Evolutionary conservation across 2,329 filamentous ascomycete genomes (phyloP), one percentile per base, ranked within the genome.

Genomic region (Parafenestella ontariensis): DNA sequence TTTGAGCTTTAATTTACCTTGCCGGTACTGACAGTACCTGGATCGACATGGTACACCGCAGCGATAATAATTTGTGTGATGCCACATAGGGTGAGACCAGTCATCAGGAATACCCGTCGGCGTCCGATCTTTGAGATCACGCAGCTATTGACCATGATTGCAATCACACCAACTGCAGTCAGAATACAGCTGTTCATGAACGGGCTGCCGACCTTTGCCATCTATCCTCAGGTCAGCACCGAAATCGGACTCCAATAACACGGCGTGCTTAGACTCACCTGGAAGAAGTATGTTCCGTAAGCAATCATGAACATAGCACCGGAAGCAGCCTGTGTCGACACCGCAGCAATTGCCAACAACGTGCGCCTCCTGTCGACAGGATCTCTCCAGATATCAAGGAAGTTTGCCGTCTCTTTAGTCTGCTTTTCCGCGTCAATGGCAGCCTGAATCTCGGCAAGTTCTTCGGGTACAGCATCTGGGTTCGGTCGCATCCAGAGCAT

Each of bases 151-250:
- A 82, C 67, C 7, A 84, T 62, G 54, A 86, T 82, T 10, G 81
- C 82, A 10, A 81, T 64, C 7, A 85, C 83, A 7, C 84, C 84
- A 21, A 85, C 77, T 1, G 79, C 81, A 10, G 77, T 81, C 9
- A 86, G 72, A 49, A 86, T 84, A 62, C 84, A 85, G 1, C 79
- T 74, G 66, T 85, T 86, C 65, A 82, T 78, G 64, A 87, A 86
- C 1, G 83, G 78, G 31, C 68, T 70, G 3, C 69, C 69, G 5
- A 73, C 69, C 2, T 69, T 49, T 1, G 70, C 70, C 66, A 72
- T 72, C 55, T 70, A 6, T 1, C 0, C 15, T 23, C 7, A 9
- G 3, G 2, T n/a, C 10, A 29, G 51, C 28, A 56, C 43, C 2
- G 8, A n/a, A n/a, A 17, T 17, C 6, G 0, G 15, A 3, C 1